These are phyloP conservation scores for Inosperma sp. DNA, from an alignment of 768 basidiomycete genomes.

Conservation along the genomic window DNA sequence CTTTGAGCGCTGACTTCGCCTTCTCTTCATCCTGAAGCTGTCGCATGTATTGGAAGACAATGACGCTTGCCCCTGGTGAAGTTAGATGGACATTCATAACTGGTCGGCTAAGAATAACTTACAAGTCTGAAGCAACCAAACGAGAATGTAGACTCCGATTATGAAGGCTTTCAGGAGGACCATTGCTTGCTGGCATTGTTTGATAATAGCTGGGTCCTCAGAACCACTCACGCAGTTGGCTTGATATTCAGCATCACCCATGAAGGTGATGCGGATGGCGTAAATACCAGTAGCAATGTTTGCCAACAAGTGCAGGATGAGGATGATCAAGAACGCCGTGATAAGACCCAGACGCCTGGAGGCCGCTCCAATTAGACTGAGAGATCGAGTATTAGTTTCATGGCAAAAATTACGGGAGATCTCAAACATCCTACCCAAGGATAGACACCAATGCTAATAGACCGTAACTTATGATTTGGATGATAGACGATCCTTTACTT, in stretches of 20 bases:
- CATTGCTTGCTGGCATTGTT: conserved; percentile 37
- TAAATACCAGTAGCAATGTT: conserved; percentile 42
- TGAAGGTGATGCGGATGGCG: conserved; percentile 42
- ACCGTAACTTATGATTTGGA: conserved; percentile 40
- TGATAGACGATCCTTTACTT: conserved; percentile 37
- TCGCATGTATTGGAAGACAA: conserved; percentile 40
- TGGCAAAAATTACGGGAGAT: not conserved
- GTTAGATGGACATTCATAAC: conserved; percentile 4
- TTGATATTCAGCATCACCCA: conserved; percentile 36
- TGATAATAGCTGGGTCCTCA: conserved; percentile 25
- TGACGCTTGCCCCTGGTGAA: conserved; percentile 41
- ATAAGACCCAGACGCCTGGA: conserved; percentile 37
- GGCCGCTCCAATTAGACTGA: conserved; percentile 42
- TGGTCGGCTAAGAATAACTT: conserved; percentile 18
- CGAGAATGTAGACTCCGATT: conserved; percentile 38
- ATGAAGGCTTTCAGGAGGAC: conserved; percentile 40
- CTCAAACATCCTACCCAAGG: conserved; percentile 34
- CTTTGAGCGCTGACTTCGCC: conserved; percentile 36
- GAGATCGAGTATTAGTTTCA: not conserved
- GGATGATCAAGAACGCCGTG: conserved; percentile 39
- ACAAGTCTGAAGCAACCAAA: conserved; percentile 49
- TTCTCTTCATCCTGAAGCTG: conserved; percentile 44
- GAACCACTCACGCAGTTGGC: conserved; percentile 35
- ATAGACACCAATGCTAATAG: conserved; percentile 42
- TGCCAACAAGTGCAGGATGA: conserved; percentile 41